Evolutionary conservation across 306 rosid species (phyloP), one percentile per base, ranked within the genome.

Genomic region (Neltuma alba): DNA sequence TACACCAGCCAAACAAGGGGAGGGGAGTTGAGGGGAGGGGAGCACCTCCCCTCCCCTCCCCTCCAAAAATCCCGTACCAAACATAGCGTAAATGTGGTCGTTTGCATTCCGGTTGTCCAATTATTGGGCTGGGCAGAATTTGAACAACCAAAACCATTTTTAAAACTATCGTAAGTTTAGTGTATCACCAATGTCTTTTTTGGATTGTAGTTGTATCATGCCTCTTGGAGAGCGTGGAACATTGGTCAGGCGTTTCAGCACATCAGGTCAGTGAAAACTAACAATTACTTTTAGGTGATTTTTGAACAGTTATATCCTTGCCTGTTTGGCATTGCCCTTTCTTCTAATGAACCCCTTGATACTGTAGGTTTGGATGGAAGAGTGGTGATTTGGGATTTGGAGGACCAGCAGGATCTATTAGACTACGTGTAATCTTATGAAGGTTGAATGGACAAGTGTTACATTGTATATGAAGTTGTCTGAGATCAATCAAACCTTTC

Each of bases 241-340:
- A 63, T 37, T 84, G 62, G 70, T 79, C 80, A 89, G 60, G 83
- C 91, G 99, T 75, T 96, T 96, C 90, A 96, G 98, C 92, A 96
- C 98, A 50, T 91, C 99, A 85, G 99, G 99, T 95, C 75, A 69
- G 97, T 80, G 38, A 41, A 61, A 36, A 38, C 27, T 54, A 52
- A 52, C 27, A 52, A 52, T n/a, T 8, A 18, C 58, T 3, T 50
- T 1, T 2, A 14, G 55, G 11, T 52, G 54, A 11, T 14, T 40
- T 41, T 68, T 41, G 33, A 40, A 16, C 13, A 7, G 33, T 10
- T 21, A 23, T 8, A 36, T 25, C 41, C 7, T 54, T 70, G 41
- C 67, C 41, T 21, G 20, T 16, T 40, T 40, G 5, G 47, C 28
- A 38, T 15, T 23, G 23, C 21, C 45, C 14, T 10, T 31, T 77